Conservation (phyloP, 2,329 filamentous ascomycete genomes). For the Pyrenophora tritici-repentis region DNA sequence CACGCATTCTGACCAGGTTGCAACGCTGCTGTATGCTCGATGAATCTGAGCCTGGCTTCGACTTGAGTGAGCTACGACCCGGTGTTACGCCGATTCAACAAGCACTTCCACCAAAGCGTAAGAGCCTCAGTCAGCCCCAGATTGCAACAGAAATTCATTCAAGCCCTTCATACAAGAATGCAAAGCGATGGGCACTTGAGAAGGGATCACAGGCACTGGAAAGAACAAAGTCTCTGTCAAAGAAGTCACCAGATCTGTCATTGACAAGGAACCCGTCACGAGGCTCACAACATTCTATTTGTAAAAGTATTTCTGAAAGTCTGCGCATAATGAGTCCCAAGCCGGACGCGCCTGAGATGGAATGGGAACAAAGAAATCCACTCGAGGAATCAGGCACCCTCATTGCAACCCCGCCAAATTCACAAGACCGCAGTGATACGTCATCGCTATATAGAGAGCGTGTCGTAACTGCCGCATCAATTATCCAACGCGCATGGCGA, state of each 20-base stretch:
- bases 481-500: conserved; percentile 47
- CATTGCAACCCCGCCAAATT: conserved; percentile 34
- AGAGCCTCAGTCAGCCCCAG: conserved; percentile 34
- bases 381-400: conserved; percentile 39
- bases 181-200: conserved; percentile 44
- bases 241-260: conserved; percentile 33
- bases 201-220: conserved; percentile 44
- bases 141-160: conserved; percentile 30
- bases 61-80: conserved; percentile 33
- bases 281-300: conserved; percentile 40
- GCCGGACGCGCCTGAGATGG: conserved; percentile 35
- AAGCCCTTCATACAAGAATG: conserved; percentile 42
- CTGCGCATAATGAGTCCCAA: conserved; percentile 37
- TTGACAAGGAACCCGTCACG: conserved; percentile 39
- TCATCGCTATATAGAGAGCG: conserved; percentile 35
- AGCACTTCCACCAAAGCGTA: conserved; percentile 39
- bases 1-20: conserved; percentile 53
- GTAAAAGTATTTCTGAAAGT: conserved; percentile 42
- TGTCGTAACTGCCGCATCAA: conserved; percentile 36
- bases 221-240: conserved; percentile 40
- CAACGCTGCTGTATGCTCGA: conserved; percentile 48
- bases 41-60: conserved; percentile 41
- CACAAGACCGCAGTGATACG: conserved; percentile 33
- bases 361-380: conserved; percentile 35
- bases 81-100: conserved; percentile 27